A percentile compares a stretch with the other conserved stretches of the same genome.
Evolutionary conservation across 1,139 yeast genomes (phyloP).

Genomic region (Taphrina pruni): DNA sequence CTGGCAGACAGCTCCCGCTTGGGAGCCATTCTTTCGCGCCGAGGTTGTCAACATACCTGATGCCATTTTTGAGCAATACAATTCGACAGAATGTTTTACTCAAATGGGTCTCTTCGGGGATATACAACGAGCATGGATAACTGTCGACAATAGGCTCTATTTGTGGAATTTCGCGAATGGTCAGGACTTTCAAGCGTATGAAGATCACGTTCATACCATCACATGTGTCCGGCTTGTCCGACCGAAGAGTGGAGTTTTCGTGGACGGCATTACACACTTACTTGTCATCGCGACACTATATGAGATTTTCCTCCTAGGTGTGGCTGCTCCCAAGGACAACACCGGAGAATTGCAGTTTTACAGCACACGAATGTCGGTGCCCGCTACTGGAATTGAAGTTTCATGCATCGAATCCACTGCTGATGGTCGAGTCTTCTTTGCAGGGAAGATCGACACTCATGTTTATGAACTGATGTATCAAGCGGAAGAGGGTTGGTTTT

Average conservation of each 20-base stretch:
- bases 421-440: constrained; percentile 81
- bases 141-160: constrained; percentile 78
- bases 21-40: constrained; percentile 79
- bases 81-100: constrained; percentile 68
- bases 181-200: constrained; percentile 77
- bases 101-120: constrained; percentile 86
- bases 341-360: constrained; percentile 66
- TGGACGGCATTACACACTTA: constrained; percentile 73
- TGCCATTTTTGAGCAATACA: constrained; percentile 75
- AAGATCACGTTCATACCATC: constrained; percentile 79
- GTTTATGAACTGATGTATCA: constrained; percentile 89
- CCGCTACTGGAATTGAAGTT: constrained; percentile 78
- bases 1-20: constrained; percentile 51
- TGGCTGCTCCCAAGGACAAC: constrained; percentile 59
- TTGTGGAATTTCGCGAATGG: constrained; percentile 80
- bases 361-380: constrained; percentile 79
- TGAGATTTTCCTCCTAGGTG: constrained; percentile 77
- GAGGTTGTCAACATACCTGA: constrained; percentile 79
- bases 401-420: constrained; percentile 66
- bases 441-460: constrained; percentile 80
- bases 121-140: constrained; percentile 84
- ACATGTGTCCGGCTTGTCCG: constrained; percentile 74
- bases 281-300: constrained; percentile 79
- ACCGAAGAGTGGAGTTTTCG: constrained; percentile 82
- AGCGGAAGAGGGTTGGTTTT: constrained; percentile 86